A percentile compares a stretch with the other conserved stretches of the same genome.
Conservation (phyloP, 495 filamentous ascomycete genomes). For the Margaritispora aquatica region DNA sequence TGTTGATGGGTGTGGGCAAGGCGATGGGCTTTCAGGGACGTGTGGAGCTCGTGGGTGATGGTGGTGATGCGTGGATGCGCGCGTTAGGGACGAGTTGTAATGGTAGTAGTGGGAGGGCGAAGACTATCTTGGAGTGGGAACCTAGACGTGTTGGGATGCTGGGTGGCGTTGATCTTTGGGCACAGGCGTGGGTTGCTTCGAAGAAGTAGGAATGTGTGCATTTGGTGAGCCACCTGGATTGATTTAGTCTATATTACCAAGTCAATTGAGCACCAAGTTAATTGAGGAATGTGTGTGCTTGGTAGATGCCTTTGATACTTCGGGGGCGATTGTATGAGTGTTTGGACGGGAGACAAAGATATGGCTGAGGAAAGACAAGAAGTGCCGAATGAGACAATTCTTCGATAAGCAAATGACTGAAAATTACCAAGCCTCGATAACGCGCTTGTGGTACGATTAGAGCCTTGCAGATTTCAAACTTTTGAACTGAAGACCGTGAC, state of each 20-base stretch:
- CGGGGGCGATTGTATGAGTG: too few species aligned
- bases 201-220: not conserved
- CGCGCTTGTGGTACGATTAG: not conserved
- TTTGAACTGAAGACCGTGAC: not conserved
- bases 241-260: too few species aligned
- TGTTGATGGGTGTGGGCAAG: constrained; percentile 18
- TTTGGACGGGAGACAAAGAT: too few species aligned
- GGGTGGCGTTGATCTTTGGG: constrained; percentile 9
- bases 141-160: constrained; percentile 27
- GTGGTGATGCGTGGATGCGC: constrained; percentile 23
- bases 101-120: constrained; percentile 27
- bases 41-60: constrained; percentile 23
- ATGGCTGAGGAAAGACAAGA: too few species aligned
- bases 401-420: too few species aligned
- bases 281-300: too few species aligned
- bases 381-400: too few species aligned
- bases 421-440: too few species aligned
- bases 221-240: too few species aligned
- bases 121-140: constrained; percentile 32
- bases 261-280: too few species aligned
- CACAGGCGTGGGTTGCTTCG: constrained; percentile 5
- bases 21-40: constrained; percentile 26
- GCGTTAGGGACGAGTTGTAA: constrained; percentile 27
- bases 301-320: too few species aligned
- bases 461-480: not conserved